Evolutionary conservation across 2,329 filamentous ascomycete species (phyloP).

Genomic region (Moelleriella libera): DNA sequence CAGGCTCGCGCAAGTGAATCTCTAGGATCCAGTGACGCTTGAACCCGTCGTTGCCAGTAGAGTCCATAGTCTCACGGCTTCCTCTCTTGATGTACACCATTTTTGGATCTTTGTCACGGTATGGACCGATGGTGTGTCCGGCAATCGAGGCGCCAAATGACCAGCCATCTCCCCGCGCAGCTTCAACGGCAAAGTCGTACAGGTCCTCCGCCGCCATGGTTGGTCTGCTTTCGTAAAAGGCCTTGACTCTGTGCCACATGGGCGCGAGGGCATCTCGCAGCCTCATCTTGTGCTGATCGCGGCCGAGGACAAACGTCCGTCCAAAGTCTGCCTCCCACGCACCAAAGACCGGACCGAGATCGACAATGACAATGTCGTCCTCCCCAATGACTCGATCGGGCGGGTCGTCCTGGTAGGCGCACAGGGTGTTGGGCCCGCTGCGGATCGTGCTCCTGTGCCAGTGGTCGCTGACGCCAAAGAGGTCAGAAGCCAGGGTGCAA

Average conservation of each 20-base stretch:
- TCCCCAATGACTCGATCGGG: slow-evolving; percentile 29
- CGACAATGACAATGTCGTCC: slow-evolving; percentile 36
- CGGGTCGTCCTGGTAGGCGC: slow-evolving; percentile 32
- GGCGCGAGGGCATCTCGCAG: slow-evolving; percentile 31
- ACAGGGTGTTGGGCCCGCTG: slow-evolving; percentile 33
- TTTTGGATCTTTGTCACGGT: slow-evolving; percentile 33
- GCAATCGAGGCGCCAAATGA: slow-evolving; percentile 28
- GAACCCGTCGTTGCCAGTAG: slow-evolving; percentile 22
- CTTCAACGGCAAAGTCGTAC: slow-evolving; percentile 25
- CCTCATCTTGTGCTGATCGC: slow-evolving; percentile 27
- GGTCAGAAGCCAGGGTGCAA: slow-evolving; percentile 15
- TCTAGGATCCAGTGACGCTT: slow-evolving; percentile 35
- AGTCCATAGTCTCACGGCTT: slow-evolving; percentile 25
- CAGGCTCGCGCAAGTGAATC: slow-evolving; percentile 28
- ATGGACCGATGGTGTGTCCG: slow-evolving; percentile 34
- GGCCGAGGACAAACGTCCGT: slow-evolving; percentile 34
- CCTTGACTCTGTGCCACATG: slow-evolving; percentile 29
- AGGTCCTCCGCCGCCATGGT: slow-evolving; percentile 33
- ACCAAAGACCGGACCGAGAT: slow-evolving; percentile 37
- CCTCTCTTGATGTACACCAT: slow-evolving; percentile 28
- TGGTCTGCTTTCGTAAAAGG: slow-evolving; percentile 19
- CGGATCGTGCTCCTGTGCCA: slow-evolving; percentile 39
- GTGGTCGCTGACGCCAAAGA: slow-evolving; percentile 27
- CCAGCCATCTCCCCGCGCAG: slow-evolving; percentile 24
- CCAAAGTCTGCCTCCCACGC: slow-evolving; percentile 39